Conservation (phyloP, 148 eudicot genomes). For the Chenopodium suecicum region DNA sequence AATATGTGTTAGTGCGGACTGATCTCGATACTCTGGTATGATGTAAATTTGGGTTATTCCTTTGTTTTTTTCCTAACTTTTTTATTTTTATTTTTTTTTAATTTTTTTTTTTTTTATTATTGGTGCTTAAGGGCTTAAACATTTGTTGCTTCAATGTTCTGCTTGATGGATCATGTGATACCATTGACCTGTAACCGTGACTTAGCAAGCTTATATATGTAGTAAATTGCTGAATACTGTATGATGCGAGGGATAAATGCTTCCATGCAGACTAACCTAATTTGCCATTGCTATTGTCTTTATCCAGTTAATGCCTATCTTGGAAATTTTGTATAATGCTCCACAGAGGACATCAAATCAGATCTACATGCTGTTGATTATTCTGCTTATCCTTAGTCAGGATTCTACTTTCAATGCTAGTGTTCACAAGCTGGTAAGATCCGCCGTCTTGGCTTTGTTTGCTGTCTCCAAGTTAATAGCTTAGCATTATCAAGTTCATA, state of each 20-base stretch:
- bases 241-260: background rate
- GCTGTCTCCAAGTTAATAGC: background rate
- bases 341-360: constrained; percentile 80
- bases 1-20: constrained; percentile 95
- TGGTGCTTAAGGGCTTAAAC: background rate
- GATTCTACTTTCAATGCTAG: constrained; percentile 95
- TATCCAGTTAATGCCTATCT: constrained; percentile 81
- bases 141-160: constrained; percentile 2
- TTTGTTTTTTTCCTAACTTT: background rate
- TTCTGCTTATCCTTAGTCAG: constrained; percentile 92
- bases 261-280: background rate
- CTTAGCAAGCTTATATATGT: background rate
- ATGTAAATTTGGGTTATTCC: constrained; percentile 11
- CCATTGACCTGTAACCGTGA: background rate
- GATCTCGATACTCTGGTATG: constrained; percentile 95
- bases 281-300: constrained; percentile 10
- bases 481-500: background rate
- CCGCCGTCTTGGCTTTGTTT: constrained; percentile 11
- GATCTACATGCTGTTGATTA: constrained; percentile 87
- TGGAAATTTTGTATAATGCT: constrained; percentile 87
- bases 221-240: background rate
- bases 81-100: background rate
- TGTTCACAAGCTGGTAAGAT: constrained; percentile 79
- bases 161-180: constrained; percentile 11
- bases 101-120: background rate